Percentiles rank a stretch among this genome's conserved stretches.
These are phyloP conservation scores for Candida insectorum DNA, from an alignment of 805 yeast genomes.

Conservation along the genomic window DNA sequence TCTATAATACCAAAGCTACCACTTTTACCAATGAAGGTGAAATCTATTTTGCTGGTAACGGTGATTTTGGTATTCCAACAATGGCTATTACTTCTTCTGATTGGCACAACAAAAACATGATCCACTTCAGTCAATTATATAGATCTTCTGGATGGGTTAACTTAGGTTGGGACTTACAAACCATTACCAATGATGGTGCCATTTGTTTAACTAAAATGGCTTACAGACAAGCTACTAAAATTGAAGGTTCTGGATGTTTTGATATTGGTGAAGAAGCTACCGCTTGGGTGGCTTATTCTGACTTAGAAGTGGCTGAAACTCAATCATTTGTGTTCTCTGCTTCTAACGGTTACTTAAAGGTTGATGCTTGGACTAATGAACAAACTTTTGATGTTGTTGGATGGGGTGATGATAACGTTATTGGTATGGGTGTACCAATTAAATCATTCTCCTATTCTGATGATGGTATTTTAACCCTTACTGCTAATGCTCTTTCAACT, in stretches of 20 bases:
- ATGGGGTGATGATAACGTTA: slow-evolving; percentile 25
- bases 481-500: slow-evolving; percentile 10
- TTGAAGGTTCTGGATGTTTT: slow-evolving; percentile 23
- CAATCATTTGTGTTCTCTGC: slow-evolving; percentile 17
- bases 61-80: slow-evolving; percentile 17
- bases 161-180: slow-evolving; percentile 16
- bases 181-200: slow-evolving; percentile 18
- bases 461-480: slow-evolving; percentile 12
- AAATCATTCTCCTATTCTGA: slow-evolving; percentile 8
- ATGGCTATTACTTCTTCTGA: slow-evolving; percentile 14
- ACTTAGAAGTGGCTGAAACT: slow-evolving; percentile 10
- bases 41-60: slow-evolving; percentile 22
- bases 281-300: slow-evolving; percentile 15
- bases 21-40: slow-evolving; percentile 22
- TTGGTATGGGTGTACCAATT: slow-evolving; percentile 19
- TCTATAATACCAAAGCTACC: slow-evolving; percentile 17
- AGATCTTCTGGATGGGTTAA: slow-evolving; percentile 19
- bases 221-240: slow-evolving; percentile 18
- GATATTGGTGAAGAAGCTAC: slow-evolving; percentile 16
- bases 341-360: slow-evolving; percentile 12
- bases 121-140: slow-evolving; percentile 18
- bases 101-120: slow-evolving; percentile 19
- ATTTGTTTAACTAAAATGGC: slow-evolving; percentile 21
- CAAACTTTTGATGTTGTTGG: slow-evolving; percentile 23
- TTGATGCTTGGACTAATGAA: slow-evolving; percentile 14